Conservation (phyloP, 2,329 filamentous ascomycete species). For the Epichloe gansuensis region DNA sequence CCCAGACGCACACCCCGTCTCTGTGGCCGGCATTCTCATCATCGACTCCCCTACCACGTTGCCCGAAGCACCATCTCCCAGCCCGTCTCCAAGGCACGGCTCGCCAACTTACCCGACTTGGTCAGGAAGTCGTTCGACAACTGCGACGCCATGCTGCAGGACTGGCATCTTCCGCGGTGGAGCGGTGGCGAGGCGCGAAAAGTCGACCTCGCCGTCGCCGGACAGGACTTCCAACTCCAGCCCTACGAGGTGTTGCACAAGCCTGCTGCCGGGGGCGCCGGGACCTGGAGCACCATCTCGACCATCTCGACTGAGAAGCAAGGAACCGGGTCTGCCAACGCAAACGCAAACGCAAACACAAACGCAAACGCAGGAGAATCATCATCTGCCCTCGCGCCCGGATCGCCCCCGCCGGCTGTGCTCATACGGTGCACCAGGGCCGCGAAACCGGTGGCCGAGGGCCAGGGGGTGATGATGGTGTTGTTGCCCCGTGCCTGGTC, state of each 20-base stretch:
- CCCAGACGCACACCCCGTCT: slow-evolving; percentile 11
- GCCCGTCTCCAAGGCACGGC: slow-evolving; percentile 9
- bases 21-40: slow-evolving; percentile 15
- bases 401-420: slow-evolving; percentile 14
- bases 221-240: slow-evolving; percentile 9
- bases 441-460: slow-evolving; percentile 2
- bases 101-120: slow-evolving; percentile 13
- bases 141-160: slow-evolving; percentile 18
- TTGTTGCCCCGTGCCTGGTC: slow-evolving; percentile 10
- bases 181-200: slow-evolving; percentile 9
- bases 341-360: neutral
- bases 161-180: slow-evolving; percentile 18
- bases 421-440: slow-evolving; percentile 12
- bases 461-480: neutral
- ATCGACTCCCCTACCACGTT: slow-evolving; percentile 19
- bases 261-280: slow-evolving; percentile 6
- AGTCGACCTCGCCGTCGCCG: slow-evolving; percentile 9
- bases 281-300: slow-evolving; percentile 8
- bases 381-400: neutral
- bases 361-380: slow-evolving; percentile 2
- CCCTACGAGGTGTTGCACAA: slow-evolving; percentile 12
- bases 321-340: neutral
- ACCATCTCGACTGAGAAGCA: neutral
- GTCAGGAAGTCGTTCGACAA: slow-evolving; percentile 19
- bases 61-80: slow-evolving; percentile 9